phyloP scores from a whole-genome alignment of 176 grass and related monocot species.

The Lolium multiflorum region DNA sequence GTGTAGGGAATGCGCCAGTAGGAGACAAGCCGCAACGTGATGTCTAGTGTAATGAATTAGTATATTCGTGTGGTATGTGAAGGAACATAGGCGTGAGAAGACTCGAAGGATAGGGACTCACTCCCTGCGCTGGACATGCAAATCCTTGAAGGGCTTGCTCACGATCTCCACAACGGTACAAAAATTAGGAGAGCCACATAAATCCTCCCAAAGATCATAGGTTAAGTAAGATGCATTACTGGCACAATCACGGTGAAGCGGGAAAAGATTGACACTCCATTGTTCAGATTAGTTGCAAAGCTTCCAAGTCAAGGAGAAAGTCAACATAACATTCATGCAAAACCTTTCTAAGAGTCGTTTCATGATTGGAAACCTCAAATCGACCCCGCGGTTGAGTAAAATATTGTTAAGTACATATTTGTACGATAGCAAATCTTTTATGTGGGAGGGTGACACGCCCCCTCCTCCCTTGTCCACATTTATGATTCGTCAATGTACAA shows the following conservation, averaged over 20 bases:
- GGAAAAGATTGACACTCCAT: background rate
- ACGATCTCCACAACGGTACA: background rate
- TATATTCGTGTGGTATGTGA: no score
- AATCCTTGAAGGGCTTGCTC: slow-evolving; percentile 12
- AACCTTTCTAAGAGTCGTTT: background rate
- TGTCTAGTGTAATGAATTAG: no score
- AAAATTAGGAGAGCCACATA: background rate
- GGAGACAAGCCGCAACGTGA: no score
- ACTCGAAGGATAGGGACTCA: background rate
- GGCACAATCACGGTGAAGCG: background rate
- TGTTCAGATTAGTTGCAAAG: background rate
- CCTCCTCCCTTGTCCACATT: no score
- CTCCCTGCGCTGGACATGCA: slow-evolving; percentile 17
- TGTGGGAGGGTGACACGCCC: no score
- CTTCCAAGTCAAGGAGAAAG: background rate
- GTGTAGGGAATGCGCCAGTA: no score
- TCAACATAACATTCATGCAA: background rate
- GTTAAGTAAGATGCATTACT: background rate
- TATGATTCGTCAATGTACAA: no score
- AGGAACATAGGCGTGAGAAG: background rate
- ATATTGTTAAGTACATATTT: no score
- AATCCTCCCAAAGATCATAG: slow-evolving; percentile 30
- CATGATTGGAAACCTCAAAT: background rate
- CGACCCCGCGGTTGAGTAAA: background rate
- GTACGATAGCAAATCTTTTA: no score